Evolutionary conservation across 176 grass and related monocot genomes (phyloP).

Genomic region (Hsuehochloa calcarea): DNA sequence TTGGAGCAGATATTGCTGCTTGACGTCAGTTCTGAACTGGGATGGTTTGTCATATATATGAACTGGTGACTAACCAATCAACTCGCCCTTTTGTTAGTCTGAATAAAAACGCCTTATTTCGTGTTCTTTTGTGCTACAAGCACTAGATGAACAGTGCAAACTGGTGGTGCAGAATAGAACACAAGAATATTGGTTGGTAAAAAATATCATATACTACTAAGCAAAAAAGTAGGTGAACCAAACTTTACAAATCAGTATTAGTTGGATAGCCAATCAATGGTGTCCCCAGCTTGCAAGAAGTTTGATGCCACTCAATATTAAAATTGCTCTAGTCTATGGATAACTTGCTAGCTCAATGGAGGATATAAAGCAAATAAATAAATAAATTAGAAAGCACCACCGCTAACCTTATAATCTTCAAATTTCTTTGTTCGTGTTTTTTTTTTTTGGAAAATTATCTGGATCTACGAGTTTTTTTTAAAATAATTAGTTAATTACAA

Average conservation of each 20-base stretch:
- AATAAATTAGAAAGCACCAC: not conserved
- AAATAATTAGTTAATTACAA: not conserved
- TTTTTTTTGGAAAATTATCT: too few relatives aligned
- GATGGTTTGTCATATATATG: not conserved
- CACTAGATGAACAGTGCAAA: not conserved
- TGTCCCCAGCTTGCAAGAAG: constrained; percentile 24
- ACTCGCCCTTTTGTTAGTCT: not conserved
- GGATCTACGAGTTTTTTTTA: not conserved
- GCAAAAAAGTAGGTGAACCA: not conserved
- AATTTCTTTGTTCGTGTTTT: not conserved
- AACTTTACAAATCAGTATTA: constrained; percentile 25
- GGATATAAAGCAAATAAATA: not conserved
- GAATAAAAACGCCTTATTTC: not conserved
- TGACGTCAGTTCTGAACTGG: not conserved
- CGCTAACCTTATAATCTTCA: not conserved
- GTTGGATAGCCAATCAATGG: constrained; percentile 8
- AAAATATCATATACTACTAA: not conserved
- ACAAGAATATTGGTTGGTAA: not conserved
- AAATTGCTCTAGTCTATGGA: not conserved
- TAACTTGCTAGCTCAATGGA: constrained; percentile 4
- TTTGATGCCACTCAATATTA: constrained; percentile 9
- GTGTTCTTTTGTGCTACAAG: not conserved
- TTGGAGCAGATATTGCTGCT: not conserved
- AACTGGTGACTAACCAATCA: not conserved
- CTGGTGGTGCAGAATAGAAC: not conserved